Conservation (phyloP, 2,329 filamentous ascomycete species). For the Hymenotorrendiella dingleyae region DNA sequence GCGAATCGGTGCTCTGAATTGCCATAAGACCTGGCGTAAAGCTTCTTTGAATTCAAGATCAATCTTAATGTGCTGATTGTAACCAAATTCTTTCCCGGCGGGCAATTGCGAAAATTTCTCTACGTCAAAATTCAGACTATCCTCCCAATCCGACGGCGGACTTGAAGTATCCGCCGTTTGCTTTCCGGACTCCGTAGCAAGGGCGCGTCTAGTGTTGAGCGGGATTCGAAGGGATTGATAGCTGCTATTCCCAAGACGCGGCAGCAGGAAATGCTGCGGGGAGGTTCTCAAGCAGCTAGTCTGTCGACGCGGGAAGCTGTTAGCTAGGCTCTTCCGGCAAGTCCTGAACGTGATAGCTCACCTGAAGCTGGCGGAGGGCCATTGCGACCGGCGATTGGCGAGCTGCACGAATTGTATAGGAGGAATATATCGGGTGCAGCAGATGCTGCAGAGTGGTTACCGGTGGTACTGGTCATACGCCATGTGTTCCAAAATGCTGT, state of each 20-base stretch:
- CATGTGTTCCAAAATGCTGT: slow-evolving; percentile 17
- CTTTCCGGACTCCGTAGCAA: background rate
- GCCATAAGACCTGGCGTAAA: slow-evolving; percentile 78
- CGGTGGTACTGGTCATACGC: slow-evolving; percentile 22
- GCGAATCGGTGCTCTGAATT: slow-evolving; percentile 87
- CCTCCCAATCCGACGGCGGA: slow-evolving; percentile 55
- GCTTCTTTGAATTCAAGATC: slow-evolving; percentile 94
- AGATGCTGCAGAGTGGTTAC: slow-evolving; percentile 28
- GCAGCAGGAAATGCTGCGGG: too few species aligned
- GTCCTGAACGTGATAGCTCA: slow-evolving; percentile 15
- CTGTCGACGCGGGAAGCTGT: slow-evolving; percentile 10
- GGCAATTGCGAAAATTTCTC: slow-evolving; percentile 71
- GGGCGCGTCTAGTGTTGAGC: background rate
- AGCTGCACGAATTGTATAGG: background rate
- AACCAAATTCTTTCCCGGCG: slow-evolving; percentile 75
- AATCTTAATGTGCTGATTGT: slow-evolving; percentile 94
- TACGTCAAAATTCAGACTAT: slow-evolving; percentile 65
- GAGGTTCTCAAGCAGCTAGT: too few species aligned
- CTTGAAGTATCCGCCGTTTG: slow-evolving; percentile 7
- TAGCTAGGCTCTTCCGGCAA: slow-evolving; percentile 10
- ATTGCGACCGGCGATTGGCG: slow-evolving; percentile 16
- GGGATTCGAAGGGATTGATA: background rate
- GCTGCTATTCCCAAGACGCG: slow-evolving; percentile 1
- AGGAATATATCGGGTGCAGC: slow-evolving; percentile 20
- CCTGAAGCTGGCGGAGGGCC: slow-evolving; percentile 21